Base-by-base conservation (phyloP, 73 alveolate genomes). In the Blepharisma japonicum region DNA sequence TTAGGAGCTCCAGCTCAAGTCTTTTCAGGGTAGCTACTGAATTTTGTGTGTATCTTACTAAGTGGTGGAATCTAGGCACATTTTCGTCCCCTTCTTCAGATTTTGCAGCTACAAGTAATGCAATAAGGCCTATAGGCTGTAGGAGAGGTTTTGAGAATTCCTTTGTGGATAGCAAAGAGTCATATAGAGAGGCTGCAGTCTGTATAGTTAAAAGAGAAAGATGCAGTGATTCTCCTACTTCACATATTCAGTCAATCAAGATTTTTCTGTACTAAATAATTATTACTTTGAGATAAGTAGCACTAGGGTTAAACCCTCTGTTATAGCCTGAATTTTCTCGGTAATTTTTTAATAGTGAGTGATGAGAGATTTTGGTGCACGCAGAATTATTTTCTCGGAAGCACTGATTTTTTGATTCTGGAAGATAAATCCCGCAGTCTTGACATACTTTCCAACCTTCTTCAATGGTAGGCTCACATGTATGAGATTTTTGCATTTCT, bases 211-310 rank as follows among this genome's bases (percentile, higher is more conserved):
- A 78, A 46, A 46, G 71, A 23, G 77, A 54, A 45, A 61, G 77
- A n/a, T 74, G 11, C 6, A 83, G 48, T 7, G 70, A 78, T n/a
- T 87, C 91, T 9, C 91, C 88, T 68, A 78, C 53, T 61, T 87
- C 91, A 45, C 89, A 79, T 89, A 87, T 87, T 87, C 90, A 87
- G 50, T 87, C 94, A 21, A 87, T 78, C 49, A 87, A 45, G 47
- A 71, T 54, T 49, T 85, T 77, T 20, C 94, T 42, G 56, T 77
- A 49, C 45, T 56, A 56, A 18, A 78, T 45, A 56, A 27, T 50
- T 72, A 6, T 56, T 46, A 6, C 67, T 49, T 25, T 66, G 6
- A 71, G n/a, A 78, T 18, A 71, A 46, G 7, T 66, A 27, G 71
- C 68, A 32, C 42, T 32, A 1, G 42, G 42, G 42, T 32, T 32